Base-by-base conservation (phyloP, 331 rosid genomes). In the Erythrophleum ivorense region DNA sequence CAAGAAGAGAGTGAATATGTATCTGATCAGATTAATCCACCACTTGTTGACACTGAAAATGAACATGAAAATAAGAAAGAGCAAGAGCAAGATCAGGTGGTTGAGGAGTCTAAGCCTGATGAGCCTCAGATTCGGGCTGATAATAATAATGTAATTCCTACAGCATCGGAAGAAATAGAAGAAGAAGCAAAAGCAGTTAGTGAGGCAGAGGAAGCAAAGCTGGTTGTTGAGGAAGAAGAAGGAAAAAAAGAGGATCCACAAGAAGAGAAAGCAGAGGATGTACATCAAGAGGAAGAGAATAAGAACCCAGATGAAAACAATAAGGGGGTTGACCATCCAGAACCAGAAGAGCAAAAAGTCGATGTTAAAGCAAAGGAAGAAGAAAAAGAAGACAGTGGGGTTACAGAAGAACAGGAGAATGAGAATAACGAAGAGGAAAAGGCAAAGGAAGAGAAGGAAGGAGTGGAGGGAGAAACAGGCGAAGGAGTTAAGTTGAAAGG, bases 281-380 rank as follows among this genome's bases (percentile, higher is more conserved):
- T 72, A 48, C 57, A 69, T 62, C 79, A 36, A 6, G 85, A 60
- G 46, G 84, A 65, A 50, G 87, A 77, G 49, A 36, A 76, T 33
- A 52, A 18, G 52, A 72, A 19, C 33, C 53, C 75, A 77, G 80
- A 64, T 3, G 91, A 81, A 40, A 41, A 66, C 54, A 54, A 57
- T 7, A 9, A 34, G 18, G 80, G 31, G 57, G 65, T 13, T 31
- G 45, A 57, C 0, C 50, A 67, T 68, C 18, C 54, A 68, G 73
- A 41, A 67, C 10, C 15, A 69, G 81, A 81, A 50, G 82, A 85
- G 77, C 85, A 18, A 77, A 72, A 55, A 36, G 77, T 74, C 46
- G 89, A 40, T 74, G 82, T 70, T 3, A 57, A 81, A 65, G 87
- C 83, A 82, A 76, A 76, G 43, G 76, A 71, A 73, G 72, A 40